Conservation (phyloP, 2,329 filamentous ascomycete genomes). For the Lachnellula occidentalis region DNA sequence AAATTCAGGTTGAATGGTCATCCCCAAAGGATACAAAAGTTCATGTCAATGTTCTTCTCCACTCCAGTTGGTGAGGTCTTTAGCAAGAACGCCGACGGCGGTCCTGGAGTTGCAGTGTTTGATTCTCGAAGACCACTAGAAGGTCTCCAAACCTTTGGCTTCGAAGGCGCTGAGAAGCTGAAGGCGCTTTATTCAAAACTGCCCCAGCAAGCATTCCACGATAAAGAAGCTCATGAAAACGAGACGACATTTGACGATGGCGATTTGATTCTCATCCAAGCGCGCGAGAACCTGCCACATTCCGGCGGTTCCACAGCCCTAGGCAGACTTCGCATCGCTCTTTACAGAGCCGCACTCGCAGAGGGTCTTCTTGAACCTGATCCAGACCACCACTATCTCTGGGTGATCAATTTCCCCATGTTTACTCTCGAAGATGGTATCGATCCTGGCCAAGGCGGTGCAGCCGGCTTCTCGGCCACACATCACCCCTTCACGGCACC, state of each 20-base stretch:
- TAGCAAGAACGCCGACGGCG: conserved; percentile 66
- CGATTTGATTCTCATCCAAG: conserved; percentile 77
- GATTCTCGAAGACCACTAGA: conserved; percentile 68
- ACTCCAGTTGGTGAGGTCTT: conserved; percentile 52
- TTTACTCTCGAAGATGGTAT: conserved; percentile 67
- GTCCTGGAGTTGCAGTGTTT: conserved; percentile 71
- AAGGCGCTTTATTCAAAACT: conserved; percentile 16
- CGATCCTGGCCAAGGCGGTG: conserved; percentile 63
- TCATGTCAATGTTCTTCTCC: conserved; percentile 68
- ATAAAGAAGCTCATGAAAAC: conserved; percentile 31
- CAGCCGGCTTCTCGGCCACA: conserved; percentile 75
- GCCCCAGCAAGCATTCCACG: conserved; percentile 11
- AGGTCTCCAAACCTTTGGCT: conserved; percentile 74
- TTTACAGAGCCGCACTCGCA: conserved; percentile 27
- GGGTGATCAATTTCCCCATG: conserved; percentile 88
- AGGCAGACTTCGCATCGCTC: conserved; percentile 27
- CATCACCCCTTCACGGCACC: conserved; percentile 97
- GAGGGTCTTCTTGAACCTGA: conserved; percentile 22
- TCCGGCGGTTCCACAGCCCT: conserved; percentile 64
- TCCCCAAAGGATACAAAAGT: conserved; percentile 49
- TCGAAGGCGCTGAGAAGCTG: conserved; percentile 57
- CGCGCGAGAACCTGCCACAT: conserved; percentile 58
- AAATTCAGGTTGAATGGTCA: conserved; percentile 55
- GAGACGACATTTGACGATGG: conserved; percentile 49
- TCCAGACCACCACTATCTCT: conserved; percentile 60